Conservation (phyloP, 176 grass and related monocot species). For the Otatea glauca region DNA sequence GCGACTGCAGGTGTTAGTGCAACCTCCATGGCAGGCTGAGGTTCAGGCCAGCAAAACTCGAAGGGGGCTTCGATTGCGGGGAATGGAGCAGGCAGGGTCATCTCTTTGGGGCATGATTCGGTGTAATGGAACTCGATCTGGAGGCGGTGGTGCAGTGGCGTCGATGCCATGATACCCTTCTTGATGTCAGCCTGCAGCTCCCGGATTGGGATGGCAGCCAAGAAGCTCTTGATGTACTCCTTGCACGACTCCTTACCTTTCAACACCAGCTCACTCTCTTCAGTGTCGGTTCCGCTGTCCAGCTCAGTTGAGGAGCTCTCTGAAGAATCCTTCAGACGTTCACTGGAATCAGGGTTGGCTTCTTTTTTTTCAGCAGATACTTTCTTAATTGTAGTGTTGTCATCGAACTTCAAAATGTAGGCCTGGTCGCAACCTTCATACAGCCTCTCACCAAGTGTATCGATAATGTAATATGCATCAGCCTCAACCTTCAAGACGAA, state of each 20-base stretch:
- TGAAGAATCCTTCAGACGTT: constrained; percentile 9
- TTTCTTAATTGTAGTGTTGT: constrained; percentile 71
- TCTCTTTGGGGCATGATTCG: constrained; percentile 40
- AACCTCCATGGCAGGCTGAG: constrained; percentile 37
- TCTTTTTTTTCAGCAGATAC: constrained; percentile 53
- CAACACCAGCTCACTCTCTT: constrained; percentile 53
- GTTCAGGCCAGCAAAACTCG: constrained; percentile 56
- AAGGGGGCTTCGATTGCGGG: constrained; percentile 42
- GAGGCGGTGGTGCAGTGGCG: constrained; percentile 76
- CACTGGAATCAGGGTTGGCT: constrained; percentile 33
- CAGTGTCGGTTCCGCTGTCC: constrained; percentile 34
- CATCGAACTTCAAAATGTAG: constrained; percentile 89
- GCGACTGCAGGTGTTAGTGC: constrained; percentile 21
- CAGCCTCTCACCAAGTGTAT: constrained; percentile 92
- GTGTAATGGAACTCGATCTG: constrained; percentile 95
- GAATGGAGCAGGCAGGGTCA: not conserved
- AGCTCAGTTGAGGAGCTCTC: constrained; percentile 43
- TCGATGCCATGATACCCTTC: constrained; percentile 76
- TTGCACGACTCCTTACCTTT: constrained; percentile 88
- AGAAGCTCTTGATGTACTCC: constrained; percentile 94
- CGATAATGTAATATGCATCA: constrained; percentile 77
- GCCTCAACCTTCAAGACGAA: constrained; percentile 84
- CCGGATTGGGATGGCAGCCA: constrained; percentile 89
- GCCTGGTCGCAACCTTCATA: constrained; percentile 86
- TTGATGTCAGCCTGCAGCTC: constrained; percentile 90